These are phyloP conservation scores for Wallacemonas sp. DNA, from an alignment of 208 protist species.

Conservation along the genomic window DNA sequence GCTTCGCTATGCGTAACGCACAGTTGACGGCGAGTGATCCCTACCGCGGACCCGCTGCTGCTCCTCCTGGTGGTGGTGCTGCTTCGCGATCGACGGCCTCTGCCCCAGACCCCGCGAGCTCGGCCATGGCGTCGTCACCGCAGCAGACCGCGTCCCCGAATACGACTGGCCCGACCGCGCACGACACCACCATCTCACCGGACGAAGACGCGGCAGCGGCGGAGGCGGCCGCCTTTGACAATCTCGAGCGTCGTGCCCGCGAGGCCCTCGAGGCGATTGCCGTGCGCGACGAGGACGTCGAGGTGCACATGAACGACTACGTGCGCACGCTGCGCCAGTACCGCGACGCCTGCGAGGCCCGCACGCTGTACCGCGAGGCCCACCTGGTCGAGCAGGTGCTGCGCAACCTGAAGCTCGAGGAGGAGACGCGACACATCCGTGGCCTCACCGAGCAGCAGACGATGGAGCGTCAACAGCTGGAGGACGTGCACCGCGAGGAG, in stretches of 20 bases:
- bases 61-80: too few species aligned
- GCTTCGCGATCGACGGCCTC: too few species aligned
- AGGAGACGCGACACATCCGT: conserved; percentile 86
- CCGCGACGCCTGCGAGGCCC: conserved; percentile 75
- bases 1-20: too few species aligned
- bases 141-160: neutral
- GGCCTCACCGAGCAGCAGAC: conserved; percentile 90
- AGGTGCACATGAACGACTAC: conserved; percentile 50
- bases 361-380: conserved; percentile 90
- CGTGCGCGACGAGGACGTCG: conserved; percentile 38
- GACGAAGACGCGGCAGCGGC: too few species aligned
- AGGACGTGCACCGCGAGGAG: conserved; percentile 86
- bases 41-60: too few species aligned
- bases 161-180: neutral
- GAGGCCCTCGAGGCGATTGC: conserved; percentile 75
- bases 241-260: conserved; percentile 61
- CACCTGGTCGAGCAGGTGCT: conserved; percentile 92
- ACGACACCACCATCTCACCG: too few species aligned
- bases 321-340: conserved; percentile 71
- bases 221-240: conserved; percentile 41
- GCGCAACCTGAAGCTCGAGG: conserved; percentile 83
- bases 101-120: too few species aligned
- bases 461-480: conserved; percentile 77
- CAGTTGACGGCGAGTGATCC: too few species aligned
- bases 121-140: too few species aligned